A percentile compares a stretch with the other conserved stretches of the same genome.
phyloP scores from a whole-genome alignment of 2,329 filamentous ascomycete genomes.

The Tolypocladium pustulatum region DNA sequence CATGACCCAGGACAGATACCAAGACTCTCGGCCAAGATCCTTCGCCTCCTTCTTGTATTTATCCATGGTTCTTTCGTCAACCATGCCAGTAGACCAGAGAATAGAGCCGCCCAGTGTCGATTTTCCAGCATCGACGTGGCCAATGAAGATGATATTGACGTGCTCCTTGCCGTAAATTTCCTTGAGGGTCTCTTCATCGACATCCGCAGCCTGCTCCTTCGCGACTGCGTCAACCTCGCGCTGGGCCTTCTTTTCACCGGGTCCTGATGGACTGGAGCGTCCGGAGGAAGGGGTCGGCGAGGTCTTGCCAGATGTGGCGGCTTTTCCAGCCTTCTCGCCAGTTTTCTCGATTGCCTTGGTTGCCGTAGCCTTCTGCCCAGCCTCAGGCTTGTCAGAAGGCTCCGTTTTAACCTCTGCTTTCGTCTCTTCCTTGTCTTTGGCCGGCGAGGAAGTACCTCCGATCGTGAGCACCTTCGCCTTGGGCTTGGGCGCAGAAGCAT shows the following conservation, averaged over 20 bases:
- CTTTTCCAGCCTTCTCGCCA: conserved; percentile 48
- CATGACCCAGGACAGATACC: conserved; percentile 97
- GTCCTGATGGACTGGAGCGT: conserved; percentile 62
- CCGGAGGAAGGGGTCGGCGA: conserved; percentile 78
- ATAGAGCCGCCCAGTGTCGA: conserved; percentile 92
- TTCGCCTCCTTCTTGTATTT: conserved; percentile 97
- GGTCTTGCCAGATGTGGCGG: conserved; percentile 49
- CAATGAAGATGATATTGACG: conserved; percentile 94
- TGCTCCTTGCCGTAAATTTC: conserved; percentile 94
- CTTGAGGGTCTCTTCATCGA: conserved; percentile 63
- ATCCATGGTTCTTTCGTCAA: conserved; percentile 96
- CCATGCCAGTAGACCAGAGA: conserved; percentile 91
- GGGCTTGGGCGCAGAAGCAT: conserved; percentile 41
- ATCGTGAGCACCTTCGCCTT: conserved; percentile 38
- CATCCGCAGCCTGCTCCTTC: conserved; percentile 69
- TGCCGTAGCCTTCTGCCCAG: conserved; percentile 75
- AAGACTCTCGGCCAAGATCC: conserved; percentile 91
- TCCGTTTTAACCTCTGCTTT: conserved; percentile 41
- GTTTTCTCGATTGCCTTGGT: conserved; percentile 88
- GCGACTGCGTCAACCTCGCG: conserved; percentile 75
- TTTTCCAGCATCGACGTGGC: conserved; percentile 97
- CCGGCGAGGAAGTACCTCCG: conserved; percentile 20
- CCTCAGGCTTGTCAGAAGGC: conserved; percentile 44
- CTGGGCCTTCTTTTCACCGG: conserved; percentile 38
- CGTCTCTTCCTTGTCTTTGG: conserved; percentile 30